Evolutionary conservation across 164 flowering plant genomes (phyloP).

Genomic region (Umbilicus rupestris): DNA sequence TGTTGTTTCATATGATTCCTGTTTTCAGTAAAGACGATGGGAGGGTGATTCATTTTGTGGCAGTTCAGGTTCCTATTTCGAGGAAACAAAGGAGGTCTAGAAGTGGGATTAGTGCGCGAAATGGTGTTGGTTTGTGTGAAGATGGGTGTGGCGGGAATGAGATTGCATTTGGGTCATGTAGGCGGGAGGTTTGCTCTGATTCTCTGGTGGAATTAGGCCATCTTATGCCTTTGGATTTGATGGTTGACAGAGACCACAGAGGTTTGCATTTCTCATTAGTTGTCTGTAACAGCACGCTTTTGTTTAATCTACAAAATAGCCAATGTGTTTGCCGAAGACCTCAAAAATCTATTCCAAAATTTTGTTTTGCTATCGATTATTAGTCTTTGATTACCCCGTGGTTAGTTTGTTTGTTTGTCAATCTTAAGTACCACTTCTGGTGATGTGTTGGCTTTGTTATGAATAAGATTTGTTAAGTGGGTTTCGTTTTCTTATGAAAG

Average conservation of each 20-base stretch:
- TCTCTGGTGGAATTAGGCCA: constrained; percentile 27
- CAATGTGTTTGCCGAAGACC: background rate
- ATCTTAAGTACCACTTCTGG: background rate
- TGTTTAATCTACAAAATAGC: no score
- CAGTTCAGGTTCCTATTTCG: constrained; percentile 70
- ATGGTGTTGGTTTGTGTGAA: constrained; percentile 19
- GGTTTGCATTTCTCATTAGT: constrained; percentile 31
- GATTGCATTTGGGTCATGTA: constrained; percentile 52
- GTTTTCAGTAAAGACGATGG: constrained; percentile 62
- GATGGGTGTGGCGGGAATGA: constrained; percentile 27
- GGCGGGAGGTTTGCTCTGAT: constrained; percentile 62
- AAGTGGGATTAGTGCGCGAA: constrained; percentile 20
- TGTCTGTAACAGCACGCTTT: background rate
- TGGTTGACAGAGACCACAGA: constrained; percentile 28
- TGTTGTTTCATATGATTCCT: constrained; percentile 73
- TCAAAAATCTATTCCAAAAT: background rate
- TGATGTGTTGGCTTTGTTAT: background rate
- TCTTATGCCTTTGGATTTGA: constrained; percentile 22
- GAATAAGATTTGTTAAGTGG: background rate
- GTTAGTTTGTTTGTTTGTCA: no score
- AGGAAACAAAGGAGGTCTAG: constrained; percentile 22
- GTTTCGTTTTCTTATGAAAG: constrained; percentile 5
- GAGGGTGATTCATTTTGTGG: constrained; percentile 61
- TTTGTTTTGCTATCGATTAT: background rate
- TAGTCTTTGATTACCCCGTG: background rate